Conservation (phyloP, 192 early-diverging fungal genomes). For the Linnemannia elongata region DNA sequence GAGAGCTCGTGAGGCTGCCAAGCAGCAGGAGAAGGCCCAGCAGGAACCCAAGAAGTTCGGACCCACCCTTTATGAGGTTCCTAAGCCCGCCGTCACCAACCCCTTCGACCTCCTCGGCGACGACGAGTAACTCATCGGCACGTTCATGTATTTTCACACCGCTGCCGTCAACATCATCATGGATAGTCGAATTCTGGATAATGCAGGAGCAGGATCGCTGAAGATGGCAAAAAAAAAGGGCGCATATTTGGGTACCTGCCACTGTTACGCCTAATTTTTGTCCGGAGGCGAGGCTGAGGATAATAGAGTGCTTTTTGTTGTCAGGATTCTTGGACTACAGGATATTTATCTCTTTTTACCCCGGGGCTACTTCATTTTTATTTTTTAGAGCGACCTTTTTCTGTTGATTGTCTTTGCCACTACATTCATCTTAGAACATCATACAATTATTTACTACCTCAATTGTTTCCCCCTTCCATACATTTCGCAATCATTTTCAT, state of each 20-base stretch:
- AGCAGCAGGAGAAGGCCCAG: constrained; percentile 24
- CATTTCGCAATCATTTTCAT: not conserved
- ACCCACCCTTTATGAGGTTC: constrained; percentile 44
- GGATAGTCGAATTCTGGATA: not conserved
- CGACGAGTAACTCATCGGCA: not conserved
- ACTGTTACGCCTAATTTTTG: too few relatives aligned
- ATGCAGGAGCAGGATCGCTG: not conserved
- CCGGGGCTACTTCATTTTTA: not conserved
- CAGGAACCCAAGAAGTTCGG: constrained; percentile 57
- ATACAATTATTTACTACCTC: not conserved
- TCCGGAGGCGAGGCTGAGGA: too few relatives aligned
- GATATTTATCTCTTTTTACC: not conserved
- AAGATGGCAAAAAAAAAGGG: not conserved
- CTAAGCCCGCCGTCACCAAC: constrained; percentile 44
- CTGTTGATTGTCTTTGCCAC: not conserved
- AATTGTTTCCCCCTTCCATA: not conserved
- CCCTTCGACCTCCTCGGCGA: constrained; percentile 49
- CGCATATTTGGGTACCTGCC: too few relatives aligned
- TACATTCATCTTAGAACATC: not conserved
- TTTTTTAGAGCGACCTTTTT: not conserved
- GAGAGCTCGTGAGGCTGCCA: constrained; percentile 53
- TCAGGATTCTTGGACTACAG: not conserved
- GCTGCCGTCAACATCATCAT: not conserved
- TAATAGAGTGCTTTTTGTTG: not conserved
- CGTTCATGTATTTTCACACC: not conserved